These are phyloP conservation scores for Blumeria graminis DNA, from an alignment of 2,329 filamentous ascomycete species.

Conservation along the genomic window DNA sequence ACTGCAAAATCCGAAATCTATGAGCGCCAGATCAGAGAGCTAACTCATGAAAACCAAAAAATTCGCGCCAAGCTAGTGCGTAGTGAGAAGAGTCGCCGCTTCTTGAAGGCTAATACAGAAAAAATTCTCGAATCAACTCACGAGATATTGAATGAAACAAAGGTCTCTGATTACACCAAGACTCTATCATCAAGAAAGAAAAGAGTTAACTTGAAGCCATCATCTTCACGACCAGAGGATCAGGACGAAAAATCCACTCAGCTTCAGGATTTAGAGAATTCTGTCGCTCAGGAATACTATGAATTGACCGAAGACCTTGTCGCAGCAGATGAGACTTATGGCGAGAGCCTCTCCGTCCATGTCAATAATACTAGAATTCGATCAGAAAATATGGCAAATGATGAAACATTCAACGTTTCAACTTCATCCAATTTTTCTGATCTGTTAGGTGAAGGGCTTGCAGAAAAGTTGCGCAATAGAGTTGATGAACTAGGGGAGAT, in stretches of 20 bases:
- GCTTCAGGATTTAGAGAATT: not conserved
- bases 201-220: not conserved
- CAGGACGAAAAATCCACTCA: not conserved
- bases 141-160: not conserved
- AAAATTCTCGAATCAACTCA: constrained; percentile 3
- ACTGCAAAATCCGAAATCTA: not conserved
- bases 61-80: constrained; percentile 15
- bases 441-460: constrained; percentile 1
- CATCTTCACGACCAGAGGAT: not conserved
- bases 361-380: not conserved
- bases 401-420: not conserved
- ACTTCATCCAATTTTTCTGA: constrained; percentile 1
- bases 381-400: not conserved
- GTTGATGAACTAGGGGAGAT: constrained; percentile 1
- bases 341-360: not conserved
- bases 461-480: not conserved
- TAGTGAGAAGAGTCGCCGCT: constrained; percentile 3
- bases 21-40: not conserved
- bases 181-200: not conserved
- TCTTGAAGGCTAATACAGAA: constrained; percentile 5
- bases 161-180: not conserved
- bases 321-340: not conserved
- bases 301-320: not conserved
- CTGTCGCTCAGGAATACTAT: not conserved
- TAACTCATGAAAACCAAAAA: not conserved